phyloP scores from a whole-genome alignment of 2,329 filamentous ascomycete genomes.

The Teratosphaeria pseudoeucalypti region DNA sequence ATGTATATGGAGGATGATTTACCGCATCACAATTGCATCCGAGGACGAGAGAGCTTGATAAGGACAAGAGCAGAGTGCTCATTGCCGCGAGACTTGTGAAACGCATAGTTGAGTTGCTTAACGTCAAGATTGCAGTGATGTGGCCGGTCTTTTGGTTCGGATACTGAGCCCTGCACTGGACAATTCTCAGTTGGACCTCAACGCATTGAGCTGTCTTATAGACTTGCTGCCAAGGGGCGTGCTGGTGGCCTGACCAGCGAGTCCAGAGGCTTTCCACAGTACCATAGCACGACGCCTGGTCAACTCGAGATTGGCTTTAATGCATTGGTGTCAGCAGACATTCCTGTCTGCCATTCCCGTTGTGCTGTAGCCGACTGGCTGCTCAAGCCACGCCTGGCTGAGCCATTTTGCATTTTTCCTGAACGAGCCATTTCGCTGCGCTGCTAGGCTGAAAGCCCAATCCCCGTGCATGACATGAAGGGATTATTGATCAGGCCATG shows the following conservation, averaged over 20 bases:
- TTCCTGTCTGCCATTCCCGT: no score
- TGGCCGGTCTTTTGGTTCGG: background rate
- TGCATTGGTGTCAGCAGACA: background rate
- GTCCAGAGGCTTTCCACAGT: background rate
- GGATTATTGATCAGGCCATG: no score
- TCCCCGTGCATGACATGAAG: no score
- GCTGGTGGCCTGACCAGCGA: background rate
- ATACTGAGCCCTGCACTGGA: no score
- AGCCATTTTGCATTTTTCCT: no score
- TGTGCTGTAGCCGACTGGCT: no score
- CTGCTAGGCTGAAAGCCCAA: no score
- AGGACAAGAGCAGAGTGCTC: background rate
- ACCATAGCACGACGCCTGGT: background rate
- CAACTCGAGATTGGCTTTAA: background rate
- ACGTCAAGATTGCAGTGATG: background rate
- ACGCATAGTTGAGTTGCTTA: background rate
- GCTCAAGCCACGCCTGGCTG: no score
- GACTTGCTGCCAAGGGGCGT: background rate
- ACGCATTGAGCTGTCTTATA: background rate
- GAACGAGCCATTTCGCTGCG: no score
- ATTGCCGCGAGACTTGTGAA: background rate
- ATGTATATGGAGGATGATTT: background rate
- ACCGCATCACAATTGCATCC: background rate
- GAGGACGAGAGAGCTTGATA: background rate
- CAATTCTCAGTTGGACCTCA: background rate